Evolutionary conservation across 129 eudicot species (phyloP), one percentile per base, ranked within the genome.

Genomic region (Flaveria robusta): DNA sequence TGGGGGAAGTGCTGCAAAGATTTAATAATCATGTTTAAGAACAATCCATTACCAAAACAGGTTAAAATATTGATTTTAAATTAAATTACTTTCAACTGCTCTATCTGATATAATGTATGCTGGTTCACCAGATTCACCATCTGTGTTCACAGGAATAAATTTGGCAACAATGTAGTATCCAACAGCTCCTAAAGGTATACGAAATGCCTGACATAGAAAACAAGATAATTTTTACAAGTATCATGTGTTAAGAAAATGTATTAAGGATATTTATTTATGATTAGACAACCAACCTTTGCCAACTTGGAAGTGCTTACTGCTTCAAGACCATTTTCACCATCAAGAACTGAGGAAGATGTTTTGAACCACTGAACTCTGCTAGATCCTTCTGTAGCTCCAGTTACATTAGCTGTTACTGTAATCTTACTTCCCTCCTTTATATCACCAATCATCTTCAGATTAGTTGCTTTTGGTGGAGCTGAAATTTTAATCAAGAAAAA

Each of bases 301-400:
- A 89, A 86, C 83, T 94, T 94, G 64, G 92, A 89, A 12, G 97
- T 86, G 80, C 85, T 90, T 71, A 94, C 82, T 70, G 92, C 88
- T 83, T 94, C 99, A 41, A 91, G 88, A 81, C 73, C 85, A 66
- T 84, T 84, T 69, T 94, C 99, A 66, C 88, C 90, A 66, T 87
- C 89, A 56, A 94, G 86, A 22, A 76, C 20, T 52, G 88, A 69
- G 46, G 83, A 82, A 75, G 80, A 82, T 66, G 97, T 78, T 87
- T 94, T 94, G 80, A 94, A 94, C 99, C 99, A 94, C 77, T 94
- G 99, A 64, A 94, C 97, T 87, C 92, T 89, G 85, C 99, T 86
- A 55, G 96, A 85, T 63, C 89, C 92, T 87, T 94, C 99, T 37
- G 94, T 86, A 79, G 97, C 99, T 76, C 97, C 99, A 70, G 92